These are phyloP conservation scores for Geosmithia putterillii DNA, from an alignment of 2,329 filamentous ascomycete genomes.

Conservation along the genomic window DNA sequence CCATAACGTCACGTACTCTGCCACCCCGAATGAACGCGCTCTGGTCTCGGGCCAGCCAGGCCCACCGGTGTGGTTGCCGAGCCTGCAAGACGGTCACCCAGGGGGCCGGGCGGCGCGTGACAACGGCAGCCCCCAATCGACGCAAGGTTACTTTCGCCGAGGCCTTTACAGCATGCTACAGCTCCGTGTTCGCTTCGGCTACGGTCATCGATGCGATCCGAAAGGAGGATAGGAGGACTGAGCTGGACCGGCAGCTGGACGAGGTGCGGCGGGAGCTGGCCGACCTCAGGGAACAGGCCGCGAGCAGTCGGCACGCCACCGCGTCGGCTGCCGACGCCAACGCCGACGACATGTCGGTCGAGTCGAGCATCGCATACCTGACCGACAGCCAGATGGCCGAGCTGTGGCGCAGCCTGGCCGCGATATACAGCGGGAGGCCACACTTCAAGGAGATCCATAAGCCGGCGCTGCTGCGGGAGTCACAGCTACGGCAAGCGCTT, in stretches of 20 bases:
- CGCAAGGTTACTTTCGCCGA: slow-evolving; percentile 38
- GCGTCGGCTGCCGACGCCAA: too few relatives aligned
- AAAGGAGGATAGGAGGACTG: slow-evolving; percentile 44
- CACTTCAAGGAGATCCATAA: slow-evolving; percentile 22
- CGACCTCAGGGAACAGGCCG: slow-evolving; percentile 10
- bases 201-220: slow-evolving; percentile 46
- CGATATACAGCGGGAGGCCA: slow-evolving; percentile 16
- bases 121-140: slow-evolving; percentile 30
- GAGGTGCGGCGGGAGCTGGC: slow-evolving; percentile 36
- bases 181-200: slow-evolving; percentile 53
- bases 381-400: slow-evolving; percentile 15
- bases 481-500: slow-evolving; percentile 13
- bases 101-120: slow-evolving; percentile 34
- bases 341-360: slow-evolving; percentile 5
- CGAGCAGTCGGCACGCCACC: too few relatives aligned
- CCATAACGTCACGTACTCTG: too few relatives aligned
- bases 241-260: slow-evolving; percentile 50
- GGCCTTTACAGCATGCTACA: slow-evolving; percentile 55
- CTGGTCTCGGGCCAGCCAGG: slow-evolving; percentile 55
- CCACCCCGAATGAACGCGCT: slow-evolving; percentile 32
- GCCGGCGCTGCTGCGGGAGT: slow-evolving; percentile 13
- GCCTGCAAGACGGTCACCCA: slow-evolving; percentile 41
- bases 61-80: slow-evolving; percentile 51
- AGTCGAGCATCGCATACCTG: slow-evolving; percentile 4
- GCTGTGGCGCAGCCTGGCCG: slow-evolving; percentile 17